These are phyloP conservation scores for Leishmania martiniquensis DNA, from an alignment of 208 protist genomes.

Conservation along the genomic window DNA sequence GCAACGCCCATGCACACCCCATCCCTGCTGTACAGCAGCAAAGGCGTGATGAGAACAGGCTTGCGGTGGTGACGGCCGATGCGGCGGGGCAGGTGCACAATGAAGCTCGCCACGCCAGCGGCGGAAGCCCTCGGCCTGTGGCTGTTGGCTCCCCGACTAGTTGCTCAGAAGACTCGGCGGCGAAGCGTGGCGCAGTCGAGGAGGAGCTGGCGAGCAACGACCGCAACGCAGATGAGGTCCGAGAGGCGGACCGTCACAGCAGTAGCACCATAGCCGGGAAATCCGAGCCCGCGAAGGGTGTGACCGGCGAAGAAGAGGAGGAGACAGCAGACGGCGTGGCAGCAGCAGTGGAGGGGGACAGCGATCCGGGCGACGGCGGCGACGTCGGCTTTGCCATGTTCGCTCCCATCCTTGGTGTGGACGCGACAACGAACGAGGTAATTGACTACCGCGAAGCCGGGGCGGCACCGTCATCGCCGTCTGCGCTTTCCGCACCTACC, in stretches of 20 bases:
- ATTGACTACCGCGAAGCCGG: slow-evolving; percentile 35
- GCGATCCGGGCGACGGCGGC: neutral
- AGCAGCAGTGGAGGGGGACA: neutral
- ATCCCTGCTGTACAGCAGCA: neutral
- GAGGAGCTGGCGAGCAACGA: neutral
- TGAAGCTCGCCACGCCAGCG: neutral
- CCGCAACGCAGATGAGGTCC: neutral
- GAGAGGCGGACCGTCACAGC: neutral
- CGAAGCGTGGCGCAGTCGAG: neutral
- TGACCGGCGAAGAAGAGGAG: neutral
- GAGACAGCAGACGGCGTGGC: neutral
- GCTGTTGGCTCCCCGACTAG: neutral
- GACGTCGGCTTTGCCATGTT: slow-evolving; percentile 33
- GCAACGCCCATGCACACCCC: neutral
- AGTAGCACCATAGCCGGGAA: neutral
- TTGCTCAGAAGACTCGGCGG: neutral
- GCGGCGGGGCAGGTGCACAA: neutral
- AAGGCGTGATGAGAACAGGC: neutral
- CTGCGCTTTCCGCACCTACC: neutral
- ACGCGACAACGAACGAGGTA: slow-evolving; percentile 31
- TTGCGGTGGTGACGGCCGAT: too few species aligned
- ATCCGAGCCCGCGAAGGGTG: neutral
- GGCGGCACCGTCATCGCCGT: neutral
- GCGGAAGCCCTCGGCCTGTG: neutral
- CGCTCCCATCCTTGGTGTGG: slow-evolving; percentile 34